Evolutionary conservation across 2,329 filamentous ascomycete species (phyloP).

Genomic region (Talaromyces sp.): DNA sequence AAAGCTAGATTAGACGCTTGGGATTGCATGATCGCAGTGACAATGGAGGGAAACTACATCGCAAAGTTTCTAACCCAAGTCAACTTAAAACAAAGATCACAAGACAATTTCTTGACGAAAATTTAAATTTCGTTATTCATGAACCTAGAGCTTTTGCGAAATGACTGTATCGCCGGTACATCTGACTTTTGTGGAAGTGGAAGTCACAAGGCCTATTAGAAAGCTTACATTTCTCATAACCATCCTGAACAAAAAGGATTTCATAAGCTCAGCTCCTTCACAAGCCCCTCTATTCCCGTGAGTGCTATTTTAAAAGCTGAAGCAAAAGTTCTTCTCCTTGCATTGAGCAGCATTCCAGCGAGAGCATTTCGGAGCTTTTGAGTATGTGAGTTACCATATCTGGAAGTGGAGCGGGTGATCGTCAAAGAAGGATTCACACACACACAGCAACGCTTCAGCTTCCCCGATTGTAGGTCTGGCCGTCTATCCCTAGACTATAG

Average conservation of each 20-base stretch:
- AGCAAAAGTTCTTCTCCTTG: conserved; percentile 15
- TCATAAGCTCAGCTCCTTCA: not conserved
- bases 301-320: not conserved
- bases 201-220: not conserved
- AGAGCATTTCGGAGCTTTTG: conserved; percentile 22
- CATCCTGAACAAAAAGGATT: not conserved
- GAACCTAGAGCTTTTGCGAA: no score
- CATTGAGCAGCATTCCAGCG: conserved; percentile 17
- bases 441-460: not conserved
- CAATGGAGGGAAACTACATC: no score
- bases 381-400: conserved; percentile 19
- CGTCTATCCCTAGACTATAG: not conserved
- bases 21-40: no score
- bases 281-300: not conserved
- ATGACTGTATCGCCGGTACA: no score
- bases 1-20: no score
- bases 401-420: conserved; percentile 15
- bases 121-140: no score
- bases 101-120: no score
- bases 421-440: not conserved
- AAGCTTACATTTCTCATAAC: not conserved
- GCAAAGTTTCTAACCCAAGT: no score
- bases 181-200: not conserved
- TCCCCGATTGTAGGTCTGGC: not conserved
- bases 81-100: no score